Conservation (phyloP, 1,139 yeast genomes). For the Yamadazyma jaroonii region DNA sequence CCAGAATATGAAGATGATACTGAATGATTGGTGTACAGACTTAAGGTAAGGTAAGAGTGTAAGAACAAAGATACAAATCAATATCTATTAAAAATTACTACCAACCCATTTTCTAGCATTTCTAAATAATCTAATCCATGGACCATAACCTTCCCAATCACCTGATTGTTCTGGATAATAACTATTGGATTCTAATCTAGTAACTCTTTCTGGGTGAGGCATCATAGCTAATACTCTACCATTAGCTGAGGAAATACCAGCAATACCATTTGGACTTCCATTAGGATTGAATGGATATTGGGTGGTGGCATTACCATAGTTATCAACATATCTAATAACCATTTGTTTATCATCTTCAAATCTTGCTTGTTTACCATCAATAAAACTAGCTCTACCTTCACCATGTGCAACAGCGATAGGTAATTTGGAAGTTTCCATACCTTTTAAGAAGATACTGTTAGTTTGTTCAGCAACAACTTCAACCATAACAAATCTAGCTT, state of each 20-base stretch:
- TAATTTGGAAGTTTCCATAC: constrained; percentile 87
- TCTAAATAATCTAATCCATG: constrained; percentile 93
- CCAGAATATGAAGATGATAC: too few relatives aligned
- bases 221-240: constrained; percentile 97
- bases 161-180: constrained; percentile 80
- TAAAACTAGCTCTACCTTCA: constrained; percentile 89
- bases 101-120: constrained; percentile 92
- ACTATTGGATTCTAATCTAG: constrained; percentile 83
- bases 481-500: constrained; percentile 91
- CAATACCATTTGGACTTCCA: constrained; percentile 91
- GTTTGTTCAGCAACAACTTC: constrained; percentile 57
- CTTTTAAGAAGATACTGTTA: constrained; percentile 75
- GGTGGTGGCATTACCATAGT: constrained; percentile 81
- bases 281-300: constrained; percentile 93
- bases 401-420: constrained; percentile 99
- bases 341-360: constrained; percentile 49
- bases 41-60: too few relatives aligned
- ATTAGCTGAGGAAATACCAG: constrained; percentile 85
- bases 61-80: too few relatives aligned
- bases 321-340: constrained; percentile 81
- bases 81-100: constrained; percentile 2
- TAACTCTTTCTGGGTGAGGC: constrained; percentile 99
- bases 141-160: constrained; percentile 75
- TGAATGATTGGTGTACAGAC: too few relatives aligned
- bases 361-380: constrained; percentile 35